Evolutionary conservation across 805 yeast species (phyloP).

Genomic region (Ogataea pilisensis): DNA sequence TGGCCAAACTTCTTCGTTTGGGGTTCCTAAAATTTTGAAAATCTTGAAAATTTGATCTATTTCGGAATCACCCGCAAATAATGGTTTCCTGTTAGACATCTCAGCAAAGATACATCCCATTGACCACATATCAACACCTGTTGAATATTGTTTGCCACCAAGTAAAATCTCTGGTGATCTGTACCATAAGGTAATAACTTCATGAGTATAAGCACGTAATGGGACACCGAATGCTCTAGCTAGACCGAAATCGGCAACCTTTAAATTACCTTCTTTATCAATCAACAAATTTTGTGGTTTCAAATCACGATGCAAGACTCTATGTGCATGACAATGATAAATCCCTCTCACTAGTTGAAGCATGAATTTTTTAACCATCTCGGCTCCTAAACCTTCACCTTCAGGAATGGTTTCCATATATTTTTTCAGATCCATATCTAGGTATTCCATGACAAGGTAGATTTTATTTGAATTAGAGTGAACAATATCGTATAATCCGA

Average conservation of each 20-base stretch:
- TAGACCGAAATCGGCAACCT: constrained; percentile 88
- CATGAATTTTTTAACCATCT: constrained; percentile 89
- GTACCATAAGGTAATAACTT: constrained; percentile 97
- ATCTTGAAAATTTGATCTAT: constrained; percentile 95
- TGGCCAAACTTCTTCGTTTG: constrained; percentile 92
- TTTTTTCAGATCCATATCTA: constrained; percentile 91
- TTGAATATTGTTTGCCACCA: constrained; percentile 95
- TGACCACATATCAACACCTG: constrained; percentile 99
- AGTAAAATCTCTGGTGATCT: constrained; percentile 93
- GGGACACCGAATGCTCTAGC: constrained; percentile 99
- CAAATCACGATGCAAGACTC: constrained; percentile 91
- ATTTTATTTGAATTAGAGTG: constrained; percentile 92
- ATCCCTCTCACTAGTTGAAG: constrained; percentile 88
- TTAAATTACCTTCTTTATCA: constrained; percentile 91
- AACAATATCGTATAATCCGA: constrained; percentile 85
- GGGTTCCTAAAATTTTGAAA: constrained; percentile 90
- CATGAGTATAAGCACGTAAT: constrained; percentile 93
- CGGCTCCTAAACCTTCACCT: constrained; percentile 84
- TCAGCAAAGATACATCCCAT: constrained; percentile 97
- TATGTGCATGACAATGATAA: constrained; percentile 88
- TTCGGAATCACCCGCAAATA: constrained; percentile 97
- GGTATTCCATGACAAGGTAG: constrained; percentile 87
- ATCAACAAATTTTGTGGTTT: constrained; percentile 95
- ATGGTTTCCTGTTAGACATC: constrained; percentile 92
- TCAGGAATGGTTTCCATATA: constrained; percentile 95